phyloP scores from a whole-genome alignment of 2,329 filamentous ascomycete genomes.

The Thielaviopsis cerberus region DNA sequence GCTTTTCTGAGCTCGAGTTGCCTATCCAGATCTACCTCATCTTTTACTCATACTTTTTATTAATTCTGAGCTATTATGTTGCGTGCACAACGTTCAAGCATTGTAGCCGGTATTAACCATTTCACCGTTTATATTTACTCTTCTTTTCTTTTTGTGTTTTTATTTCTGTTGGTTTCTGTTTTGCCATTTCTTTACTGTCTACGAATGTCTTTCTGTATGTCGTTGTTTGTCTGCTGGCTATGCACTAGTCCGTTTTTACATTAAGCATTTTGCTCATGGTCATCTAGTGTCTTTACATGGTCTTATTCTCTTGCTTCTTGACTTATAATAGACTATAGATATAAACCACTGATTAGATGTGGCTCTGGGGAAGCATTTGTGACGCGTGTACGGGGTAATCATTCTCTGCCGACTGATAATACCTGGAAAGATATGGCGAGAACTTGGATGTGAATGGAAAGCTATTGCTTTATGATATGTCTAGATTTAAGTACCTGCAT shows the following conservation, averaged over 20 bases:
- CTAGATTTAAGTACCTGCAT: neutral
- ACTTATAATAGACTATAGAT: slow-evolving; percentile 8
- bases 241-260: neutral
- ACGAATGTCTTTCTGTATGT: neutral
- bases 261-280: neutral
- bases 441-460: too few relatives aligned
- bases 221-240: neutral
- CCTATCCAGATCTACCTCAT: neutral
- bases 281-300: slow-evolving; percentile 3
- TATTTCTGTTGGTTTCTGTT: neutral
- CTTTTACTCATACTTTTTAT: neutral
- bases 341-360: slow-evolving; percentile 2
- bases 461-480: too few relatives aligned
- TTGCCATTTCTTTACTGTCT: neutral
- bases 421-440: too few relatives aligned
- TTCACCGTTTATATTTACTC: neutral
- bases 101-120: neutral
- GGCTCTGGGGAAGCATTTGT: too few relatives aligned
- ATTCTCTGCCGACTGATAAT: too few relatives aligned
- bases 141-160: neutral
- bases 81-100: neutral
- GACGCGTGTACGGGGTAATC: too few relatives aligned
- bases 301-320: slow-evolving; percentile 1
- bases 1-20: neutral
- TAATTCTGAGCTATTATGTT: neutral